Conservation (phyloP, 495 filamentous ascomycete genomes). For the Halenospora varia region DNA sequence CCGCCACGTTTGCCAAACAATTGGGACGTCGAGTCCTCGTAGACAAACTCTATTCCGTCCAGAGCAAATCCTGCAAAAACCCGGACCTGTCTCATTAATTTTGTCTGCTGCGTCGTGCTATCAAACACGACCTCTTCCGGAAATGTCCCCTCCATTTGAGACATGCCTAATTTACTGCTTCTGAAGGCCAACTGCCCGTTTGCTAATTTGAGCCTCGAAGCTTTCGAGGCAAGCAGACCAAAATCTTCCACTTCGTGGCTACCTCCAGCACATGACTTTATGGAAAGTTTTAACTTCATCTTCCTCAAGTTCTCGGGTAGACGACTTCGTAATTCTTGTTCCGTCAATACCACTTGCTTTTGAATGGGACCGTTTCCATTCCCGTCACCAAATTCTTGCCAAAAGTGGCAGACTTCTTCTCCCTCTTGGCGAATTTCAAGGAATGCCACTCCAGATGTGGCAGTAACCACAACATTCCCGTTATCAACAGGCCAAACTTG, state of each 20-base stretch:
- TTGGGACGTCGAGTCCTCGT: conserved; percentile 83
- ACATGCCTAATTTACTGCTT: conserved; percentile 71
- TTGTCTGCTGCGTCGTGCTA: conserved; percentile 60
- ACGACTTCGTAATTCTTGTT: conserved; percentile 66
- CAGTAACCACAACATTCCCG: conserved; percentile 74
- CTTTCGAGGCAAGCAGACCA: conserved; percentile 61
- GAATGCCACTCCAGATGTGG: conserved; percentile 74
- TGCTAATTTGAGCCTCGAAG: conserved; percentile 66
- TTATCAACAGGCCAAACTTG: conserved; percentile 86
- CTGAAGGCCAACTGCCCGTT: conserved; percentile 72
- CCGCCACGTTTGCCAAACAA: conserved; percentile 85
- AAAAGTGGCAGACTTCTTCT: conserved; percentile 69
- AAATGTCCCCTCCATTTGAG: conserved; percentile 65
- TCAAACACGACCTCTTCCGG: conserved; percentile 73
- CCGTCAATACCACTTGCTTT: conserved; percentile 66
- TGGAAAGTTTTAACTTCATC: conserved; percentile 61
- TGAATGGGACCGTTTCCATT: conserved; percentile 54
- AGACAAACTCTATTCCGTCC: conserved; percentile 88
- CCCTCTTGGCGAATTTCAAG: conserved; percentile 76
- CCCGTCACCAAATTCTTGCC: conserved; percentile 72
- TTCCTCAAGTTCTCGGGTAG: conserved; percentile 69
- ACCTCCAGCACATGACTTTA: conserved; percentile 73
- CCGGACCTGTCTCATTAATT: conserved; percentile 69
- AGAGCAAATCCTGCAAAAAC: conserved; percentile 76
- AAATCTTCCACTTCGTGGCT: conserved; percentile 72